Base-by-base conservation (phyloP, 495 filamentous ascomycete genomes). In the Penicillium dipodomyicola region DNA sequence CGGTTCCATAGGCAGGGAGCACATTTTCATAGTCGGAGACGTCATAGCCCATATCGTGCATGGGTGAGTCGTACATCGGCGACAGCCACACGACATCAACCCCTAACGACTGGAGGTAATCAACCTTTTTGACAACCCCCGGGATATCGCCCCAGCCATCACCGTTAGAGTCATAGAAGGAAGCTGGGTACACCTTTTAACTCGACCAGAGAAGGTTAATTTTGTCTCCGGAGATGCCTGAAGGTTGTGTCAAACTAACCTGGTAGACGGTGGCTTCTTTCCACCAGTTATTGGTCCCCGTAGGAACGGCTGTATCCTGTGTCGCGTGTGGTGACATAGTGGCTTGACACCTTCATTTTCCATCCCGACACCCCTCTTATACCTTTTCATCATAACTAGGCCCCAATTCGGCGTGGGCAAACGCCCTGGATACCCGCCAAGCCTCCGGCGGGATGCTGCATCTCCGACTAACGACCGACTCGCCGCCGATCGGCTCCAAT, bases 1-100 rank as follows among this genome's bases (percentile, higher is more conserved):
- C 68, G 2, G 77, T 79, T 22, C 82, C 82, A 58, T 83, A 85
- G 0, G 69, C 67, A 0, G 78, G 75, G 25, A 77, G 68, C 20
- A 82, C 74, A n/a, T 71, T 72, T 41, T 79, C 71, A 56, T 87
- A 88, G 61, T 89, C 77, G 10, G 79, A 81, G 42, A 88, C 69
- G 45, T 79, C 76, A 51, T 79, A 79, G 41, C 76, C 75, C 73
- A 78, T 76, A 46, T 78, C 75, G 32, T 66, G 72, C 63, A 81
- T 74, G 0, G 84, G 85, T 6, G 70, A 76, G 59, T 67, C 68
- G 50, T 71, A 71, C 61, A 72, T 70, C 15, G 56, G 80, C 79
- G 6, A 87, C 69, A n/a, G 73, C 84, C 84, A 87, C 25, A 87
- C 68, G 12, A 80, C 69, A 60, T 86, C 81, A 49, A 84, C 67